These are phyloP conservation scores for Cicer arietinum DNA, from an alignment of 306 rosid species.

Conservation along the genomic window DNA sequence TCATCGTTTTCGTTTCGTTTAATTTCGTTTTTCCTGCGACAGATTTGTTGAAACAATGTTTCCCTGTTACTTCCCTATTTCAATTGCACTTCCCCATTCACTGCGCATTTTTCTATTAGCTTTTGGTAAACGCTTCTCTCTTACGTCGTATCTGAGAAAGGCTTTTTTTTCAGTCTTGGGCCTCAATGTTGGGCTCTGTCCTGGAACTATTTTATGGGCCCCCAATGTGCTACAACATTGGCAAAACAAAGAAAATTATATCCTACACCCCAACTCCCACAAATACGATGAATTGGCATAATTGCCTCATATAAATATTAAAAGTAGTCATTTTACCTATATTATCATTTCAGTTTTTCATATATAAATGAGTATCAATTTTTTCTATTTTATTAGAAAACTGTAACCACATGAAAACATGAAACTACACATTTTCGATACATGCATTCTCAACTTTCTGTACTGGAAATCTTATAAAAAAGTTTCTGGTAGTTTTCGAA, in stretches of 20 bases:
- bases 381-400: too few species aligned
- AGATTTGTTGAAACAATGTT: slow-evolving; percentile 28
- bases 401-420: too few species aligned
- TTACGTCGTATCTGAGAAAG: slow-evolving; percentile 29
- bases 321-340: too few species aligned
- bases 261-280: too few species aligned
- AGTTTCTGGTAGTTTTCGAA: accelerated
- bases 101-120: neutral
- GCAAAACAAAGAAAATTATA: too few species aligned
- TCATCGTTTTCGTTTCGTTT: slow-evolving; percentile 50
- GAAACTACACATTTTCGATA: too few species aligned
- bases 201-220: neutral
- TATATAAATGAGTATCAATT: too few species aligned
- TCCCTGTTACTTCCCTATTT: neutral
- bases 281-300: too few species aligned
- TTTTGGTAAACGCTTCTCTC: neutral
- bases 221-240: neutral
- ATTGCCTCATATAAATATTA: too few species aligned
- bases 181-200: slow-evolving; percentile 11
- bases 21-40: slow-evolving; percentile 20
- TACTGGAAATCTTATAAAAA: too few species aligned
- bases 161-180: slow-evolving; percentile 9
- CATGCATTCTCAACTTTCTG: accelerated
- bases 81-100: slow-evolving; percentile 10
- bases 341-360: too few species aligned